These are phyloP conservation scores for Microdochium nivale DNA, from an alignment of 2,329 filamentous ascomycete genomes.

Conservation along the genomic window DNA sequence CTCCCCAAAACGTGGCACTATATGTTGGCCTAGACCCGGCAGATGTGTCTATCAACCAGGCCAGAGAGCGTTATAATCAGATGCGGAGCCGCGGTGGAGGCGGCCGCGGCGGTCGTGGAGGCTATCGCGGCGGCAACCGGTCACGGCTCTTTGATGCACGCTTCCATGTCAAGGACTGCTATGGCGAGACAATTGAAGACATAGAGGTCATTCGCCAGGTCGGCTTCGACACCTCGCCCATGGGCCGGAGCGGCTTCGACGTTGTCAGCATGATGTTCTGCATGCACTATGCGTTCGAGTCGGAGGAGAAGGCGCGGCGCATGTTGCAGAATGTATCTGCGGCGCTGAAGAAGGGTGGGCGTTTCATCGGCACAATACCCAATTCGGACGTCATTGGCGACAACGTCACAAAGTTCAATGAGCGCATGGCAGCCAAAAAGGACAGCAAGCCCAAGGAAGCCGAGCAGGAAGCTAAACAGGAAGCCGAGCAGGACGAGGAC, in stretches of 20 bases:
- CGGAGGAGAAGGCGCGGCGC: slow-evolving; percentile 75
- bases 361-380: slow-evolving; percentile 93
- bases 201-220: slow-evolving; percentile 77
- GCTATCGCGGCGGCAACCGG: slow-evolving; percentile 34
- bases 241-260: slow-evolving; percentile 79
- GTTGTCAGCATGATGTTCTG: slow-evolving; percentile 99
- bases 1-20: slow-evolving; percentile 80
- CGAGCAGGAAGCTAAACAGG: too few species aligned
- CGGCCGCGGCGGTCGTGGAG: slow-evolving; percentile 40
- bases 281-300: slow-evolving; percentile 98
- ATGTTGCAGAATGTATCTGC: slow-evolving; percentile 94
- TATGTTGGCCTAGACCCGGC: slow-evolving; percentile 94
- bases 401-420: slow-evolving; percentile 70
- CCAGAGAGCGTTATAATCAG: slow-evolving; percentile 69
- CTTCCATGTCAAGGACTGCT: slow-evolving; percentile 90
- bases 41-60: slow-evolving; percentile 85
- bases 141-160: slow-evolving; percentile 70
- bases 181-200: slow-evolving; percentile 73
- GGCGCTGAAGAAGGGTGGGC: slow-evolving; percentile 83
- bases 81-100: slow-evolving; percentile 54
- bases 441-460: slow-evolving; percentile 11
- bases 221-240: slow-evolving; percentile 71
- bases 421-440: slow-evolving; percentile 35
- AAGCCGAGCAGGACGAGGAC: slow-evolving; percentile 12
- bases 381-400: slow-evolving; percentile 85